These are phyloP conservation scores for Verruconis gallopava DNA, from an alignment of 2,329 filamentous ascomycete species.

Conservation along the genomic window DNA sequence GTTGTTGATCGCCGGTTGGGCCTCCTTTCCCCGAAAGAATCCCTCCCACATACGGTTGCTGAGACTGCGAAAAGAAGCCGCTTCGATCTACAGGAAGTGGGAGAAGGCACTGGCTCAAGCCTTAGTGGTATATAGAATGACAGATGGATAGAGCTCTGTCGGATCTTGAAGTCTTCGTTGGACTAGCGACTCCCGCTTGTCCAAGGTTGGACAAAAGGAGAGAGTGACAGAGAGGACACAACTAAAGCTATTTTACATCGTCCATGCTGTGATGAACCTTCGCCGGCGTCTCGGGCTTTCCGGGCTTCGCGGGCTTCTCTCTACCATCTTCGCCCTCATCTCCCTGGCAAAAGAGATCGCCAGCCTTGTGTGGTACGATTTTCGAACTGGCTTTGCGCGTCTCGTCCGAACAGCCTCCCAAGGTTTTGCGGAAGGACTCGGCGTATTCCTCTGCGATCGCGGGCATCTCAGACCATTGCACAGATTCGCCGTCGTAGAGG, in stretches of 20 bases:
- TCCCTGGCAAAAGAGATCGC: constrained; percentile 54
- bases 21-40: background rate
- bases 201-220: background rate
- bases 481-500: constrained; percentile 47
- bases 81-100: no score
- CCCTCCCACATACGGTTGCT: no score
- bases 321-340: constrained; percentile 13
- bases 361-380: constrained; percentile 28
- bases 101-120: no score
- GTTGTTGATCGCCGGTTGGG: no score
- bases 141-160: no score
- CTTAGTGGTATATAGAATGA: no score
- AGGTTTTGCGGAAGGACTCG: constrained; percentile 44
- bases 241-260: background rate
- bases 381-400: constrained; percentile 21
- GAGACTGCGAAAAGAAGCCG: no score
- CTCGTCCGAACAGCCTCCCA: constrained; percentile 51
- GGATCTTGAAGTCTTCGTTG: background rate
- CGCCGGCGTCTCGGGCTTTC: background rate
- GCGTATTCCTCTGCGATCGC: constrained; percentile 40
- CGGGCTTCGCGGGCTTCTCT: background rate
- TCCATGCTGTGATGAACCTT: background rate
- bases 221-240: background rate
- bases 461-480: constrained; percentile 29
- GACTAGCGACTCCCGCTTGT: background rate